These are phyloP conservation scores for Gliomastix tumulicola DNA, from an alignment of 2,329 filamentous ascomycete genomes.

Conservation along the genomic window DNA sequence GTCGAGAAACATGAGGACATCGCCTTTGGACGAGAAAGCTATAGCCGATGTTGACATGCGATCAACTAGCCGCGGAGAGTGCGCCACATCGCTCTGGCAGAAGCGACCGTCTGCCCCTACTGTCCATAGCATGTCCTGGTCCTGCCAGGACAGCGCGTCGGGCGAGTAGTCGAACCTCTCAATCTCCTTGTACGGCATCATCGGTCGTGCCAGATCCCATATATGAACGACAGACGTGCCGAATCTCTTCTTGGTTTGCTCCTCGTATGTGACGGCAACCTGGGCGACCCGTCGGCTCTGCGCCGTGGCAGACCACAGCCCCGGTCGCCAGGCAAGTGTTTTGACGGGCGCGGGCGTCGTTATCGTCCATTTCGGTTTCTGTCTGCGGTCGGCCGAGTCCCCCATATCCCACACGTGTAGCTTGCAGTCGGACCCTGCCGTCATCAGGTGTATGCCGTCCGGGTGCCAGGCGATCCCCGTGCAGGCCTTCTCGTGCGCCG, in stretches of 20 bases:
- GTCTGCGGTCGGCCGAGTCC: constrained; percentile 51
- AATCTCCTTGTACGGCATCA: constrained; percentile 61
- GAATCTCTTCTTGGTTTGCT: constrained; percentile 42
- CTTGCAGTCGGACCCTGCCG: constrained; percentile 53
- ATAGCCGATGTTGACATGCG: constrained; percentile 54
- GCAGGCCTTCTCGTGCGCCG: constrained; percentile 54
- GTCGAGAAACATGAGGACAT: constrained; percentile 55
- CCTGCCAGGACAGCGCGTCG: constrained; percentile 53
- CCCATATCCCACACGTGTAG: constrained; percentile 62
- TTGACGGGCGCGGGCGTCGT: constrained; percentile 53
- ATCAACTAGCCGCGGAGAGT: constrained; percentile 56
- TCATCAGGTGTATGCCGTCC: constrained; percentile 59
- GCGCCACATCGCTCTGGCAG: constrained; percentile 58
- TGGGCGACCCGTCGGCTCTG: constrained; percentile 54
- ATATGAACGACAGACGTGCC: constrained; percentile 55
- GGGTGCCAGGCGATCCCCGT: constrained; percentile 60
- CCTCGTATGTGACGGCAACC: constrained; percentile 56
- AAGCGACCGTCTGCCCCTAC: constrained; percentile 56
- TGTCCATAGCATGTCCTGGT: constrained; percentile 60
- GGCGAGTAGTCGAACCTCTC: constrained; percentile 53
- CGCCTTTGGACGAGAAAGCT: constrained; percentile 52
- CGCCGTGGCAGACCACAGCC: constrained; percentile 57
- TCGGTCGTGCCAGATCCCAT: constrained; percentile 62
- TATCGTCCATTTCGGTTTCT: constrained; percentile 58
- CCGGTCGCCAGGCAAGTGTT: constrained; percentile 55